Evolutionary conservation across 495 filamentous ascomycete species (phyloP).

Genomic region (Chaetomium fimeti): DNA sequence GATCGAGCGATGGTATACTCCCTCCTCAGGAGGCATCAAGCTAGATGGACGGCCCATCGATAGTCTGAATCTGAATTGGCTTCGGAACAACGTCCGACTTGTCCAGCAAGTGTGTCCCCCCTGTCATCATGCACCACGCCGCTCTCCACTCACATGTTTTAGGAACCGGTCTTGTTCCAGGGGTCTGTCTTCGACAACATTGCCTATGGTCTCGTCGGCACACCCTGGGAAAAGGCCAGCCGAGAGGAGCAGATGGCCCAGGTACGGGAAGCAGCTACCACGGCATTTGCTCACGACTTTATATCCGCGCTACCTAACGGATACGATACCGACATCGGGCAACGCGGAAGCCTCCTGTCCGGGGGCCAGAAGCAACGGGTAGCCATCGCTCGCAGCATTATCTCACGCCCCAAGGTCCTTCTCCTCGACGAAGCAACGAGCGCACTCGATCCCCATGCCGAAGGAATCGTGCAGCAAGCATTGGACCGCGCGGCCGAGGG

Average conservation of each 20-base stretch:
- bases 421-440: constrained; percentile 82
- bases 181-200: constrained; percentile 67
- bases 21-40: constrained; percentile 50
- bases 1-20: constrained; percentile 86
- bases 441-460: constrained; percentile 67
- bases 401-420: constrained; percentile 70
- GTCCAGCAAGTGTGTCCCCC: constrained; percentile 53
- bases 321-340: constrained; percentile 58
- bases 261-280: constrained; percentile 55
- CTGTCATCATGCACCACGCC: not conserved
- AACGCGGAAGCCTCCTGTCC: constrained; percentile 47
- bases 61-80: constrained; percentile 60
- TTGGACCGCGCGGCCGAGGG: constrained; percentile 62
- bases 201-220: constrained; percentile 57
- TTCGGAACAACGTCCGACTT: constrained; percentile 61
- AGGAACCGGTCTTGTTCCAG: constrained; percentile 70
- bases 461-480: constrained; percentile 63
- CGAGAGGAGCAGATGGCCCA: constrained; percentile 50
- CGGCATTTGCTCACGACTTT: constrained; percentile 57
- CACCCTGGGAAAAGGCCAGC: constrained; percentile 49
- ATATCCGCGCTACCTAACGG: constrained; percentile 55
- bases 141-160: not conserved
- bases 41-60: constrained; percentile 55
- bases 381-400: constrained; percentile 62
- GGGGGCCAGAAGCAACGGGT: constrained; percentile 59